These are phyloP conservation scores for Pythium plurisporium DNA, from an alignment of 352 stramenopile species.

Conservation along the genomic window DNA sequence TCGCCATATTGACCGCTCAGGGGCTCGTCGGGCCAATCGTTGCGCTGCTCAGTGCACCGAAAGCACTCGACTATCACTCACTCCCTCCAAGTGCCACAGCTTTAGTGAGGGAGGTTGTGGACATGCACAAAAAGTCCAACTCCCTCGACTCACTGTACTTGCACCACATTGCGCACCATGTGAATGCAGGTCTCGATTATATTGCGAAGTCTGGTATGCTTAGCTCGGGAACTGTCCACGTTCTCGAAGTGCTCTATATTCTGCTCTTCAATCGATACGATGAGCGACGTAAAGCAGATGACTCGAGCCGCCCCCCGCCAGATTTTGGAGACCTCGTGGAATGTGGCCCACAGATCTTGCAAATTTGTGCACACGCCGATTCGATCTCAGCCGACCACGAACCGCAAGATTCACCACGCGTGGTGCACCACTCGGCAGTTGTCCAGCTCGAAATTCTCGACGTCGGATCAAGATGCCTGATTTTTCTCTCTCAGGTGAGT, in stretches of 20 bases:
- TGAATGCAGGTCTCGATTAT: conserved; percentile 7
- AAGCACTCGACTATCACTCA: conserved; percentile 8
- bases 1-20: conserved; percentile 20
- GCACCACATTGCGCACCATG: conserved; percentile 1
- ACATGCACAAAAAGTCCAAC: conserved; percentile 7
- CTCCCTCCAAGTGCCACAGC: conserved; percentile 7
- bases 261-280: conserved; percentile 19
- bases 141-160: background rate
- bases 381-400: background rate
- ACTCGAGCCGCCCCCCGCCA: background rate
- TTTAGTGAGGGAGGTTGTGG: conserved; percentile 10
- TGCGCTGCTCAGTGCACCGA: conserved; percentile 29
- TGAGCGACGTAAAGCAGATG: conserved; percentile 7
- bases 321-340: conserved; percentile 14
- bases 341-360: conserved; percentile 3
- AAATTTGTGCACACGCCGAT: conserved; percentile 5
- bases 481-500: conserved; percentile 58
- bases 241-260: conserved; percentile 15
- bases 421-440: background rate
- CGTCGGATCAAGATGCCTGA: conserved; percentile 47
- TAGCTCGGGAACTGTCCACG: conserved; percentile 1
- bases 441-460: conserved; percentile 26
- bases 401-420: background rate
- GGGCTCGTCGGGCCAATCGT: conserved; percentile 26
- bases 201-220: conserved; percentile 10